phyloP scores from a whole-genome alignment of 73 alveolate genomes.

The Tetrahymena malaccensis region DNA sequence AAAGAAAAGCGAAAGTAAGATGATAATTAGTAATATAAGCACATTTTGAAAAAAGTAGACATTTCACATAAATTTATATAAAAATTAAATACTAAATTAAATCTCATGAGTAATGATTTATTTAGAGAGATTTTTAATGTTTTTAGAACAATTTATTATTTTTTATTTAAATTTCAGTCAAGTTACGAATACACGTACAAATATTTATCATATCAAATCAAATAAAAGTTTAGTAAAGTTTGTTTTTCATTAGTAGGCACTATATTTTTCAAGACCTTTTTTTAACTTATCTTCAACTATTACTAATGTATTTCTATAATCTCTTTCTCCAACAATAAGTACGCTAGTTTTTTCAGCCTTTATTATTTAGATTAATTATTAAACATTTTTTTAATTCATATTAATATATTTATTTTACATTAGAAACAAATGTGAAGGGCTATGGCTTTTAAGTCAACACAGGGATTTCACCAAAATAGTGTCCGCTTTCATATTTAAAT shows the following conservation, averaged over 20 bases:
- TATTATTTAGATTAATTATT: neutral
- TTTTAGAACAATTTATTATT: too few relatives aligned
- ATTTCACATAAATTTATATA: neutral
- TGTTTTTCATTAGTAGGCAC: neutral
- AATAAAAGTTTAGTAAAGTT: neutral
- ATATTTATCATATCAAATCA: neutral
- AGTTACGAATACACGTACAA: neutral
- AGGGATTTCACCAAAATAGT: neutral
- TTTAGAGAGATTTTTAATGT: neutral
- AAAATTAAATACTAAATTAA: neutral
- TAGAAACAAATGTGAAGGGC: neutral
- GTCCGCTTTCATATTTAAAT: neutral
- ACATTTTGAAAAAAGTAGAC: neutral
- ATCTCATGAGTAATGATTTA: neutral
- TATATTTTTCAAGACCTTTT: neutral
- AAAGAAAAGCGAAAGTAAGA: neutral
- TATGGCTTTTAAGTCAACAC: neutral
- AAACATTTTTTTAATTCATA: constrained; percentile 25
- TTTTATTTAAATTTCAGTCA: neutral
- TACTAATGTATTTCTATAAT: neutral
- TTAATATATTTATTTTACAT: constrained; percentile 20
- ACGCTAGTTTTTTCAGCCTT: neutral
- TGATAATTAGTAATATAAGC: neutral
- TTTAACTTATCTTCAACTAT: neutral
- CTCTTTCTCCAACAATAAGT: neutral